Evolutionary conservation across 257 asterid species (phyloP).

Genomic region (Craterostigma plantagineum): DNA sequence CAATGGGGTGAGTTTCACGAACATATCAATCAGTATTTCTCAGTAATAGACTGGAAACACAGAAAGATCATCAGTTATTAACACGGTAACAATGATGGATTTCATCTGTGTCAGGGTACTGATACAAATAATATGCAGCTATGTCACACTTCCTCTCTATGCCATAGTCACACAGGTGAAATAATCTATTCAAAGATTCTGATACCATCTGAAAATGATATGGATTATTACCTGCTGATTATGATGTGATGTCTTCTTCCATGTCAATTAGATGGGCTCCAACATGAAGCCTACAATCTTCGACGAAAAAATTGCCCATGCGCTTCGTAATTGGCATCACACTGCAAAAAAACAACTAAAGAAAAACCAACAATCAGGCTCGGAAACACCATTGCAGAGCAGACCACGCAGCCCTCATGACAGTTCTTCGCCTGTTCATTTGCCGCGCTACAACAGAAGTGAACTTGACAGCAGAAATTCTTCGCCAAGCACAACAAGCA

Average conservation of each 20-base stretch:
- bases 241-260: background rate
- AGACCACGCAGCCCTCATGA: constrained; percentile 24
- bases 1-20: constrained; percentile 31
- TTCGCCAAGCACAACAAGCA: background rate
- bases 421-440: constrained; percentile 17
- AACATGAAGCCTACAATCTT: constrained; percentile 47
- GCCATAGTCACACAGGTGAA: constrained; percentile 56
- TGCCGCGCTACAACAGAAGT: constrained; percentile 14
- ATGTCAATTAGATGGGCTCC: constrained; percentile 41
- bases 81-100: background rate
- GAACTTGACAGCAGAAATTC: constrained; percentile 11
- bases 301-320: constrained; percentile 30
- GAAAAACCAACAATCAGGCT: constrained; percentile 10
- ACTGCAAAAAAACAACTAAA: constrained; percentile 30
- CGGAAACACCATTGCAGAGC: constrained; percentile 17
- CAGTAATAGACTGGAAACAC: no score
- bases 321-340: constrained; percentile 38
- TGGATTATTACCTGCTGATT: background rate
- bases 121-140: constrained; percentile 44
- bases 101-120: constrained; percentile 20
- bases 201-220: no score
- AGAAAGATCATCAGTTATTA: background rate
- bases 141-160: constrained; percentile 49
- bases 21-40: no score
- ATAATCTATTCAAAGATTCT: no score